These are phyloP conservation scores for Pseudopithomyces chartarum DNA, from an alignment of 2,329 filamentous ascomycete species.

Conservation along the genomic window DNA sequence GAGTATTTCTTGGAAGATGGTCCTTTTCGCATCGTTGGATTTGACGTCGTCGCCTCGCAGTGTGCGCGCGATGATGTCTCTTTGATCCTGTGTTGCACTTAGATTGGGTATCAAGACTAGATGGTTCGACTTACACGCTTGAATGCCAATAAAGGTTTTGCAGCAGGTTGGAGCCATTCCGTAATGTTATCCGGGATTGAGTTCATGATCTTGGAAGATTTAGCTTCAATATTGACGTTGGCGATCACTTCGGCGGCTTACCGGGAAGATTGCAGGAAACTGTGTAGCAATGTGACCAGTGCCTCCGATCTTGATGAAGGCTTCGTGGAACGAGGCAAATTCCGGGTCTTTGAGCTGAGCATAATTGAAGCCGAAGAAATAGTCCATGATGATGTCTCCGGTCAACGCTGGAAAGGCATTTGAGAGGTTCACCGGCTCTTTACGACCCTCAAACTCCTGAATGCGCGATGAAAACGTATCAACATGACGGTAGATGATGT, in stretches of 20 bases:
- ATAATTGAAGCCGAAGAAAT: slow-evolving; percentile 46
- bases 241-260: slow-evolving; percentile 14
- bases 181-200: slow-evolving; percentile 35
- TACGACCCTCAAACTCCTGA: slow-evolving; percentile 35
- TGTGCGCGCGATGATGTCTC: slow-evolving; percentile 29
- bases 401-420: slow-evolving; percentile 48
- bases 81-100: slow-evolving; percentile 23
- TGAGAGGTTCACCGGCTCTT: slow-evolving; percentile 36
- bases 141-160: slow-evolving; percentile 37
- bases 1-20: slow-evolving; percentile 43
- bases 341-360: slow-evolving; percentile 37
- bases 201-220: slow-evolving; percentile 34
- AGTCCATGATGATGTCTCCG: slow-evolving; percentile 54
- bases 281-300: slow-evolving; percentile 40
- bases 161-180: slow-evolving; percentile 37
- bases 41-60: slow-evolving; percentile 35
- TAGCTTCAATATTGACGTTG: background rate
- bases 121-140: slow-evolving; percentile 24
- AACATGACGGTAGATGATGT: slow-evolving; percentile 43
- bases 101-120: background rate
- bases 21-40: slow-evolving; percentile 38
- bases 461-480: slow-evolving; percentile 36
- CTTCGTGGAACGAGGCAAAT: slow-evolving; percentile 43
- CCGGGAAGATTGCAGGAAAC: slow-evolving; percentile 37
- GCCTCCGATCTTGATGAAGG: slow-evolving; percentile 37